Conservation (phyloP, 2,329 filamentous ascomycete genomes). For the Tolypocladium guangdongense region DNA sequence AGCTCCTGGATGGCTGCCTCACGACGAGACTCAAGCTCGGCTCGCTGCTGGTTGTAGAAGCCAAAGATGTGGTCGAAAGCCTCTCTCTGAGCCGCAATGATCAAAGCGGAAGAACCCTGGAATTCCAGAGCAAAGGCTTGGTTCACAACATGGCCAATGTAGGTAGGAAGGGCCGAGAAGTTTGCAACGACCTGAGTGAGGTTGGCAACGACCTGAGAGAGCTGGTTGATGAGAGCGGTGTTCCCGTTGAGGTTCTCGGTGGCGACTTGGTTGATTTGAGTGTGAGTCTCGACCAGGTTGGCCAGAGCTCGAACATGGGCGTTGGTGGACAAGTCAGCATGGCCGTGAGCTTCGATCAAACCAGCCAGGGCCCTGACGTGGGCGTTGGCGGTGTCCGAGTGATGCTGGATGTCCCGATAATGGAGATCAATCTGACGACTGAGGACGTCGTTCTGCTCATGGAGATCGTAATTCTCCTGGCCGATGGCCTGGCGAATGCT, state of each 20-base stretch:
- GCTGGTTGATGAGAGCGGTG: not conserved
- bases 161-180: not conserved
- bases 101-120: slow-evolving; percentile 1
- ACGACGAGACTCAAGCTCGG: slow-evolving; percentile 4
- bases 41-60: slow-evolving; percentile 7
- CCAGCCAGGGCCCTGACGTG: slow-evolving; percentile 9
- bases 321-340: slow-evolving; percentile 1
- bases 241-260: slow-evolving; percentile 10
- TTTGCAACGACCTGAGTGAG: not conserved
- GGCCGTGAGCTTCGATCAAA: slow-evolving; percentile 10
- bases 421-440: slow-evolving; percentile 17
- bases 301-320: slow-evolving; percentile 3
- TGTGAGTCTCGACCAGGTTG: not conserved
- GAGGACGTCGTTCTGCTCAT: slow-evolving; percentile 14
- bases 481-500: not conserved
- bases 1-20: not conserved
- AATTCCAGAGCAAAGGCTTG: slow-evolving; percentile 6
- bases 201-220: not conserved
- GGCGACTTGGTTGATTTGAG: not conserved
- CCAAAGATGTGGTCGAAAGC: not conserved
- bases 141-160: slow-evolving; percentile 14
- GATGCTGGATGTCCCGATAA: slow-evolving; percentile 9
- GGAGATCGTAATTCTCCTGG: slow-evolving; percentile 7
- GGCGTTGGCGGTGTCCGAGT: slow-evolving; percentile 6
- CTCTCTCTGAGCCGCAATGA: slow-evolving; percentile 1